Conservation (phyloP, 2,329 filamentous ascomycete genomes). For the Didymella keratinophila region DNA sequence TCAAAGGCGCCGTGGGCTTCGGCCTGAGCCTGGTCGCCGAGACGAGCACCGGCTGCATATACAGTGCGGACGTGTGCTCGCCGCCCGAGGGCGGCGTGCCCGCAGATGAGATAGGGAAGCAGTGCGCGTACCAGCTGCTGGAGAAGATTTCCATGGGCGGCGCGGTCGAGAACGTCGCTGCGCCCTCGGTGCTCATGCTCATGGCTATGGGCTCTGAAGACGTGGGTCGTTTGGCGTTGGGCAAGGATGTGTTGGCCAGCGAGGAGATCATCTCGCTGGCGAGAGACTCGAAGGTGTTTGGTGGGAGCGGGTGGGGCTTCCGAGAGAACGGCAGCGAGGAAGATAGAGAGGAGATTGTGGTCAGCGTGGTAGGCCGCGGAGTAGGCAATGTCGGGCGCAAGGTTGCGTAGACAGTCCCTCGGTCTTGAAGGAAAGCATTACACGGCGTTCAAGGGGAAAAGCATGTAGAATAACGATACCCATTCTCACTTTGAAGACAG, state of each 20-base stretch:
- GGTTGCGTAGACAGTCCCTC: conserved; percentile 63
- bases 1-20: conserved; percentile 83
- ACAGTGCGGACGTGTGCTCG: conserved; percentile 81
- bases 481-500: conserved; percentile 19
- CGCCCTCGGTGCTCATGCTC: conserved; percentile 77
- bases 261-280: conserved; percentile 83
- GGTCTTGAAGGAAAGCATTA: not conserved
- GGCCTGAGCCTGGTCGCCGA: conserved; percentile 91
- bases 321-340: conserved; percentile 64
- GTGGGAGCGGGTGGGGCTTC: conserved; percentile 88
- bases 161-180: conserved; percentile 76
- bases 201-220: conserved; percentile 99
- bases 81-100: conserved; percentile 81
- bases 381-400: conserved; percentile 96
- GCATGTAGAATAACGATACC: conserved; percentile 21
- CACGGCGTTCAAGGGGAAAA: conserved; percentile 17
- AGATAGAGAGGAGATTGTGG: conserved; percentile 71
- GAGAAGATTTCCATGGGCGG: conserved; percentile 84
- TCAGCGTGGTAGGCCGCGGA: conserved; percentile 91
- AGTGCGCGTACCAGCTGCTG: conserved; percentile 87
- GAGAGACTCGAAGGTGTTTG: conserved; percentile 86
- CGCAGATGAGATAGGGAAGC: conserved; percentile 88
- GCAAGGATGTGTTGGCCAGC: conserved; percentile 80
- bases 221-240: conserved; percentile 84
- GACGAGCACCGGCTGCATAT: conserved; percentile 84